Evolutionary conservation across 768 basidiomycete species (phyloP), one percentile per base, ranked within the genome.

Genomic region (Mycena crocata): DNA sequence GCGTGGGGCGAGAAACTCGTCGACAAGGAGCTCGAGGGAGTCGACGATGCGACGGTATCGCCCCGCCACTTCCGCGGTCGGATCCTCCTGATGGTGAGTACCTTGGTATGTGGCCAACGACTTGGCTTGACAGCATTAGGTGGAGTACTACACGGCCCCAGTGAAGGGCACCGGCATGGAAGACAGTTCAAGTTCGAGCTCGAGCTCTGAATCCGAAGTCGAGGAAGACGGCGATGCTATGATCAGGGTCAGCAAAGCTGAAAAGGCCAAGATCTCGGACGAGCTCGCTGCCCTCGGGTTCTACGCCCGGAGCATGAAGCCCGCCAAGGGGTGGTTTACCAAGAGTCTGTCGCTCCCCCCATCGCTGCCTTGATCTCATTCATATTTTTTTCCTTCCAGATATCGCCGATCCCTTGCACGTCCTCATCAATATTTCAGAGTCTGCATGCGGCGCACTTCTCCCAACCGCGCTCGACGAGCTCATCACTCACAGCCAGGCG

Each of bases 271-370:
- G 62, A 88, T 90, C 35, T 82, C 85, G 9, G 83, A 85, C 2
- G 80, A 82, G 45, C 83, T 91, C 9, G 87, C 88, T 8, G 81
- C 78, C 5, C 80, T 89, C 10, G 89, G 89, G 1, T 84, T 85
- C 71, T 90, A 90, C 61, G 84, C 87, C 5, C 84, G 87, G 32
- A 89, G 87, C 74, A 81, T 89, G 82, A 90, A 91, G 68, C 89
- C 89, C 2, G 57, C 67, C 10, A 83, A 85, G 62, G 82, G 80
- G 9, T 90, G 89, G 88, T 77, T 85, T 34, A 60, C 67, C 24
- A 74, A 83, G 75, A 73, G 84, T 83, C 69, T 26, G 73, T 68
- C 10, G 9, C 21, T 24, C 39, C 28, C 54, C 4, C 17, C n/a
- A n/a, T n/a, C n/a, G n/a, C n/a, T n/a, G 5, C 28, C 37, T 26